Evolutionary conservation across 371 early-diverging fungal genomes (phyloP).

Genomic region (Rhizopus delemar): DNA sequence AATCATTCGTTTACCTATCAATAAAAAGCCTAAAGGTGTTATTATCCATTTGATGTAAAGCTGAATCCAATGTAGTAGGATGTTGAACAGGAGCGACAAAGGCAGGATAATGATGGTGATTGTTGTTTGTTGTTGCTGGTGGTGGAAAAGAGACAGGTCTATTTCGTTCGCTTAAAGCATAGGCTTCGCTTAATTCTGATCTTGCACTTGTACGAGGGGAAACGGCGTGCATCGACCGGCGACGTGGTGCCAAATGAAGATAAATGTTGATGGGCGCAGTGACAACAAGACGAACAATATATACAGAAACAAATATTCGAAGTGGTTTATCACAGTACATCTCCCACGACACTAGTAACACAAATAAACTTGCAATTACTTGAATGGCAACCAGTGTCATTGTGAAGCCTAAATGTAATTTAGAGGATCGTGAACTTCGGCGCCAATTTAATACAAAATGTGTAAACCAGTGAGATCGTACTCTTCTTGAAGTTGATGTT

Average conservation of each 20-base stretch:
- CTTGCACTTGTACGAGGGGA: slow-evolving; percentile 20
- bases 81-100: slow-evolving; percentile 18
- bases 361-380: slow-evolving; percentile 35
- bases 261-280: slow-evolving; percentile 45
- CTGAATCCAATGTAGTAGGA: slow-evolving; percentile 6
- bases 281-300: slow-evolving; percentile 43
- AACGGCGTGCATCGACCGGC: slow-evolving; percentile 23
- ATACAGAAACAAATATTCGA: slow-evolving; percentile 46
- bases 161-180: slow-evolving; percentile 35
- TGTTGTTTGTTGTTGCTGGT: slow-evolving; percentile 22
- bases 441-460: slow-evolving; percentile 52
- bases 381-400: slow-evolving; percentile 40
- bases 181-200: slow-evolving; percentile 37
- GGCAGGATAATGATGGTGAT: slow-evolving; percentile 22
- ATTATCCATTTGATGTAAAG: slow-evolving; percentile 12
- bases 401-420: slow-evolving; percentile 39
- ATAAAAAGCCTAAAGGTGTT: slow-evolving; percentile 23
- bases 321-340: slow-evolving; percentile 54
- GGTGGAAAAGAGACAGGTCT: slow-evolving; percentile 31
- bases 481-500: slow-evolving; percentile 46
- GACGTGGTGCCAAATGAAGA: slow-evolving; percentile 45
- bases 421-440: slow-evolving; percentile 46
- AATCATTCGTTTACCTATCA: slow-evolving; percentile 23
- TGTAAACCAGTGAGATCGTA: slow-evolving; percentile 53
- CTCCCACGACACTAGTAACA: slow-evolving; percentile 46